phyloP scores from a whole-genome alignment of 306 rosid species.

The Vigna hirtella region DNA sequence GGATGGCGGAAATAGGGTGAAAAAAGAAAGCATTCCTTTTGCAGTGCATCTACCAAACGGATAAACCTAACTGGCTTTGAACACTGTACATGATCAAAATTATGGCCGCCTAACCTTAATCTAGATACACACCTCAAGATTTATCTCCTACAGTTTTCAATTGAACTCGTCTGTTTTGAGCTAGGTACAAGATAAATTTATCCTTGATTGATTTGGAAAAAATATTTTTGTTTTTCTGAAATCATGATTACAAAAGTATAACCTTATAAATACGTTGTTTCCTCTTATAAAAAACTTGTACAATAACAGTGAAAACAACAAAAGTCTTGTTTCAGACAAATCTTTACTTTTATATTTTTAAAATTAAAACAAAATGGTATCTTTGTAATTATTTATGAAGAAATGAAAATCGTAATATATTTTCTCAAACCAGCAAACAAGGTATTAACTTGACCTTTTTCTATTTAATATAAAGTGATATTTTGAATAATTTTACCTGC shows the following conservation, averaged over 20 bases:
- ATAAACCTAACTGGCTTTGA: slow-evolving; percentile 61
- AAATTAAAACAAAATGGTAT: neutral
- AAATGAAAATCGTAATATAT: neutral
- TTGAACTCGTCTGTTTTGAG: slow-evolving; percentile 16
- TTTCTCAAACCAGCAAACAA: neutral
- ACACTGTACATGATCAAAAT: slow-evolving; percentile 41
- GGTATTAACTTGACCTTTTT: neutral
- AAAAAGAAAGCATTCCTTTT: slow-evolving; percentile 49
- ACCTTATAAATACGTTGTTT: neutral
- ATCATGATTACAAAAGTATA: neutral
- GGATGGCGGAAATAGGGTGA: slow-evolving; percentile 56
- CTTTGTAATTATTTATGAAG: neutral
- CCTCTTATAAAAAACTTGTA: neutral
- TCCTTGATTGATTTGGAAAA: slow-evolving; percentile 13
- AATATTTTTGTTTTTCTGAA: neutral
- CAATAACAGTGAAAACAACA: neutral
- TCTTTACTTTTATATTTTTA: neutral
- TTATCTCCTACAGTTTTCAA: slow-evolving; percentile 28
- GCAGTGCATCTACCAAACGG: slow-evolving; percentile 60
- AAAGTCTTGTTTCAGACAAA: neutral
- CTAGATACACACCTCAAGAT: slow-evolving; percentile 33
- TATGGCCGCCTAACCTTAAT: slow-evolving; percentile 34
- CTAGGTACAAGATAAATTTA: neutral
- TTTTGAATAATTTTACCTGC: slow-evolving; percentile 13
- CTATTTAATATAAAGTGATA: neutral